A percentile compares a stretch with the other conserved stretches of the same genome.
phyloP scores from a whole-genome alignment of 75 land plant species.

The Larix kaempferi region DNA sequence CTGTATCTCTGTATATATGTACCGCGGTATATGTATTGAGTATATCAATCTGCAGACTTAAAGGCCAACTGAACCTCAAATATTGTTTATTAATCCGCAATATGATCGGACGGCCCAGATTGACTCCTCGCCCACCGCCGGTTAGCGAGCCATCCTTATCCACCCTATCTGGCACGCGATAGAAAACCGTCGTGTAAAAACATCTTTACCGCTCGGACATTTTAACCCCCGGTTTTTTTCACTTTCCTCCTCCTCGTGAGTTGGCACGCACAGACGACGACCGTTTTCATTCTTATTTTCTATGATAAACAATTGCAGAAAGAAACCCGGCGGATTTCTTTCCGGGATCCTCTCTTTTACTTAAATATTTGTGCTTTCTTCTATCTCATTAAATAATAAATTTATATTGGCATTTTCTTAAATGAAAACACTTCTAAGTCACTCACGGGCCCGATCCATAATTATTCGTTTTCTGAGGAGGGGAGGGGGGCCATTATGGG shows the following conservation, averaged over 20 bases:
- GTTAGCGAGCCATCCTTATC: background rate
- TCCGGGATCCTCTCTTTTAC: constrained; percentile 10
- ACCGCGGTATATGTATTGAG: background rate
- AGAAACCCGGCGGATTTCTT: constrained; percentile 14
- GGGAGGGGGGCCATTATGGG: background rate
- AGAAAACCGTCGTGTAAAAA: background rate
- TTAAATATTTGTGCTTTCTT: background rate
- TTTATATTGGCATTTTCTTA: background rate
- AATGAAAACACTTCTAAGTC: background rate
- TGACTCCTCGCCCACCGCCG: constrained; percentile 3
- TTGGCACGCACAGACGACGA: constrained; percentile 12
- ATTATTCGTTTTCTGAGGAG: constrained; percentile 4
- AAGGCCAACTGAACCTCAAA: background rate
- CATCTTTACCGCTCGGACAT: background rate
- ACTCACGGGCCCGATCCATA: background rate
- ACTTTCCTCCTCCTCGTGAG: constrained; percentile 1
- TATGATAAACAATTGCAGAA: constrained; percentile 3
- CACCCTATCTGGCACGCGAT: background rate
- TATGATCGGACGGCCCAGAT: background rate
- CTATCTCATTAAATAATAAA: background rate
- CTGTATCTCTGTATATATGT: background rate
- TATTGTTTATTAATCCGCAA: background rate
- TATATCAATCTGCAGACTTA: background rate
- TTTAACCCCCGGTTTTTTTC: background rate
- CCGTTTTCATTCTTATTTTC: background rate